Percentiles rank a stretch among this genome's conserved stretches.
phyloP scores from a whole-genome alignment of 2,329 filamentous ascomycete genomes.

The Diaporthe sp. region DNA sequence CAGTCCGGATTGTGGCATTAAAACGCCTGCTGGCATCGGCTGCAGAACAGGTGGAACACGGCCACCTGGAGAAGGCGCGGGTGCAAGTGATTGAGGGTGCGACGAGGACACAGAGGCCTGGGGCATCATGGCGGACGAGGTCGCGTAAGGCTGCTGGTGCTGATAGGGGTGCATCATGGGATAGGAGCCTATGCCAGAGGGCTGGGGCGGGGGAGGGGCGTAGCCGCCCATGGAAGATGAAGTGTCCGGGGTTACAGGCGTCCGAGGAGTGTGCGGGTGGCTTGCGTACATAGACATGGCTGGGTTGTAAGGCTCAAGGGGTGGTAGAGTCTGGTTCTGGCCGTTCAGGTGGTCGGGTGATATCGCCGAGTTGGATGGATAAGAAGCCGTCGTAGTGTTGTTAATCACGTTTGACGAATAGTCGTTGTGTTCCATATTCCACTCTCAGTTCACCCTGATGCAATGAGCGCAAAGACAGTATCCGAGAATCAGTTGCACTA shows the following conservation, averaged over 20 bases:
- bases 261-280: conserved; percentile 73
- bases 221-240: conserved; percentile 71
- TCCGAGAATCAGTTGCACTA: conserved; percentile 33
- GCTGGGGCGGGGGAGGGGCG: conserved; percentile 62
- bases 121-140: conserved; percentile 73
- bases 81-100: conserved; percentile 82
- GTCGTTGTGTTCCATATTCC: conserved; percentile 48
- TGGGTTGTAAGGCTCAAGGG: conserved; percentile 57
- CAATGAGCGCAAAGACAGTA: conserved; percentile 40
- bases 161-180: conserved; percentile 67
- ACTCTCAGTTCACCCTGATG: conserved; percentile 41
- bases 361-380: conserved; percentile 46
- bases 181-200: conserved; percentile 63
- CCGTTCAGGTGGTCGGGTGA: conserved; percentile 45
- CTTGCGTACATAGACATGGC: conserved; percentile 69
- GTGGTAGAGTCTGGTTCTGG: conserved; percentile 48
- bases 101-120: conserved; percentile 76
- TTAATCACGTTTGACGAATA: conserved; percentile 50
- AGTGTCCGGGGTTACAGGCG: conserved; percentile 73
- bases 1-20: conserved; percentile 71
- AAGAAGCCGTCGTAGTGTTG: conserved; percentile 48
- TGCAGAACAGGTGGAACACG: conserved; percentile 72
- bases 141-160: conserved; percentile 68
- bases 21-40: conserved; percentile 78
- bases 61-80: conserved; percentile 71